Evolutionary conservation across 768 basidiomycete species (phyloP).

Genomic region (Rhizopogon vesiculosus): DNA sequence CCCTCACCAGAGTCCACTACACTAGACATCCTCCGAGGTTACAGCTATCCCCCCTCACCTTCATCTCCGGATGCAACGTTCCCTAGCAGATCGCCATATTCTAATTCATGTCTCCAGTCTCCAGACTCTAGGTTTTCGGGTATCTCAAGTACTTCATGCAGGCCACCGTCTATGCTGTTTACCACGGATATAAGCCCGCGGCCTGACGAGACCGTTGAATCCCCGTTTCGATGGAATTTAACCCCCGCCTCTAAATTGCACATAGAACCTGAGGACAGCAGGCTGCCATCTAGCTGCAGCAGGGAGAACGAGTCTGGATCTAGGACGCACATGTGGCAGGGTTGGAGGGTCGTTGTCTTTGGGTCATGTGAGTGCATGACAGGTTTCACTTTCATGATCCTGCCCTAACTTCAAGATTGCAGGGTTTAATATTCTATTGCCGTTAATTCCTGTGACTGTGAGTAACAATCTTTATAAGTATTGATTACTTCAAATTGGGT

Average conservation of each 20-base stretch:
- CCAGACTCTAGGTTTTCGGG: conserved; percentile 20
- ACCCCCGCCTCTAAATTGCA: conserved; percentile 18
- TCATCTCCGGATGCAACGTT: not conserved
- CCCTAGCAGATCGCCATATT: not conserved
- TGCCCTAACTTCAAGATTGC: not conserved
- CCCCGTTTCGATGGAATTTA: conserved; percentile 27
- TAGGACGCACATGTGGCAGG: conserved; percentile 31
- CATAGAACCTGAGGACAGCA: conserved; percentile 1
- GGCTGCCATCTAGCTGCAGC: not conserved
- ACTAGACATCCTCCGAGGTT: conserved; percentile 21
- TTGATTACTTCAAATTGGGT: not conserved
- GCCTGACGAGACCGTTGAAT: conserved; percentile 20
- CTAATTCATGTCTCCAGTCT: not conserved
- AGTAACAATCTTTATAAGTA: conserved; percentile 15
- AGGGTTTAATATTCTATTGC: conserved; percentile 70
- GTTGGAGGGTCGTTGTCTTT: conserved; percentile 50
- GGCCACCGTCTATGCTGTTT: conserved; percentile 19
- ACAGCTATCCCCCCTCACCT: conserved; percentile 9
- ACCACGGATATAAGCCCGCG: conserved; percentile 8
- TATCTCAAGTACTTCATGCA: conserved; percentile 19
- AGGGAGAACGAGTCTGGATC: conserved; percentile 1
- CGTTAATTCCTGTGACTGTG: conserved; percentile 68
- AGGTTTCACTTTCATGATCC: not conserved
- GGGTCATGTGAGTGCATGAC: conserved; percentile 47
- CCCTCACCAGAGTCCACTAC: conserved; percentile 25